phyloP scores from a whole-genome alignment of 129 eudicot species.

The Heracleum sosnowskyi region DNA sequence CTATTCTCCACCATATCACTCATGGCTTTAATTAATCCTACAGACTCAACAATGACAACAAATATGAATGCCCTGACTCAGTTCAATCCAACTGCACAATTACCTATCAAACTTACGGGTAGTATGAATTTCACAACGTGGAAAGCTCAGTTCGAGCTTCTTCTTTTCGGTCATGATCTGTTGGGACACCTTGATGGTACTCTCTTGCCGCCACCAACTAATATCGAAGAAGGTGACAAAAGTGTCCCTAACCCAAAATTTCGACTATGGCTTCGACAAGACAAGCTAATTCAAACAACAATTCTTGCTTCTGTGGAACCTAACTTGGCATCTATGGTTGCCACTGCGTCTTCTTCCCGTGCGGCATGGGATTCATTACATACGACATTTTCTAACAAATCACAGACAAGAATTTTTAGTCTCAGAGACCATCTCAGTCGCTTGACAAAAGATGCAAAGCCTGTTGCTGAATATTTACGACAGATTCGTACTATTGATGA shows the following conservation, averaged over 20 bases:
- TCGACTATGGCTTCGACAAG: neutral
- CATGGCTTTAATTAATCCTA: no score
- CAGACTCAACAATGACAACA: neutral
- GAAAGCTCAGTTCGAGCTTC: neutral
- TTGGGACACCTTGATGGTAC: no score
- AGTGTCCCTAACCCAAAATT: no score
- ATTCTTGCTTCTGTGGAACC: neutral
- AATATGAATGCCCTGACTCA: neutral
- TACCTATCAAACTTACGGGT: neutral
- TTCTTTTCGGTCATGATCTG: neutral
- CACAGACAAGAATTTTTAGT: neutral
- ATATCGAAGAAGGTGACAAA: no score
- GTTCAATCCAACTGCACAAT: neutral
- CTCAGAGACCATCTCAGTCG: neutral
- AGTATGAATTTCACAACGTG: neutral
- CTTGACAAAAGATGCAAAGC: neutral
- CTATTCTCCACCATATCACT: no score
- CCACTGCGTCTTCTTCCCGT: neutral
- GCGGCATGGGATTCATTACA: neutral
- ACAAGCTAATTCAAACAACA: neutral
- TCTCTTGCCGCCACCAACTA: no score
- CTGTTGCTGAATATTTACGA: neutral
- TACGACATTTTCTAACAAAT: neutral
- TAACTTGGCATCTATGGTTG: neutral
- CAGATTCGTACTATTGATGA: neutral